Base-by-base conservation (phyloP, 768 basidiomycete genomes). In the Chalciporus sphaerocephalus region DNA sequence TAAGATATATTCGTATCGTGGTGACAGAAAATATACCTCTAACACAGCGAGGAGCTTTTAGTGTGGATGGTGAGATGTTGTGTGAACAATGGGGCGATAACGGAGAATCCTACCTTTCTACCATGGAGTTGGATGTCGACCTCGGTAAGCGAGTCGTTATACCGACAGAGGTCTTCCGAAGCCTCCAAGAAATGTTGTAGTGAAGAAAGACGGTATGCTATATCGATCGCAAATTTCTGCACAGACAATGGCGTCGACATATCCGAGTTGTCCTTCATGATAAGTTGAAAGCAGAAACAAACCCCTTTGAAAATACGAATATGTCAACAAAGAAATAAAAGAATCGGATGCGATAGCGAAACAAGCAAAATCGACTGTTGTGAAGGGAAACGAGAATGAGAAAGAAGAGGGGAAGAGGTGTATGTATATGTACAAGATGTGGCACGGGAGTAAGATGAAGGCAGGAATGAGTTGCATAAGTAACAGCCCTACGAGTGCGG, bases 11-110 rank as follows among this genome's bases (percentile, higher is more conserved):
- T 21, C 45, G 17, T 44, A 24, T 11, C 28, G 9, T 25, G 23
- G 50, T 17, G 35, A 53, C 44, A 40, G 47, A 49, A n/a, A 53
- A 53, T 47, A 64, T 69, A 80, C 79, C 78, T 80, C 78, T 38
- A 73, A 64, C 47, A 80, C 52, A 18, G 68, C 62, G 40, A 80
- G 66, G 40, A 80, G 66, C 79, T 80, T 51, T 38, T 22, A 40
- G 42, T n/a, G 23, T 35, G 22, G 13, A 21, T 2, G 32, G 20
- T 55, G 24, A 55, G 46, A 51, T 41, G 44, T 34, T 16, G 43
- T 32, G 25, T 4, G 5, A 40, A 20, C 5, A 3, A 17, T 24
- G 30, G 25, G 48, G 36, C 16, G 32, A 18, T 34, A 30, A 28
- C 2, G 17, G 20, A 2, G 16, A n/a, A 4, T 11, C 35, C 34